Evolutionary conservation across 768 basidiomycete species (phyloP), one percentile per base, ranked within the genome.

Genomic region (Phlegmacium glaucopus): DNA sequence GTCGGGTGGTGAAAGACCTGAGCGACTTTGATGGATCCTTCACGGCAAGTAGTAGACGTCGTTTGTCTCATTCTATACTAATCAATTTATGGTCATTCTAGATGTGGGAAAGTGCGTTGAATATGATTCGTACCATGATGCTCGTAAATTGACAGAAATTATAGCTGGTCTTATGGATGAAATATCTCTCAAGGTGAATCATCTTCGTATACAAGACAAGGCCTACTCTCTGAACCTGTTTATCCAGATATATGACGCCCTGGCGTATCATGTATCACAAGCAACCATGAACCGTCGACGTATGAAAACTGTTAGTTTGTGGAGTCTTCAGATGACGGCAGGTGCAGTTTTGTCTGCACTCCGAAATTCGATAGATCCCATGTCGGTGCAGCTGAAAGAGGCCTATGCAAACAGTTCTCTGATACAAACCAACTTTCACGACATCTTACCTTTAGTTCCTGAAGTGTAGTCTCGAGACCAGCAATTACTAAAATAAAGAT

Each of bases 321-420:
- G 96, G 96, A 93, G 89, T 60, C 74, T 98, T 17, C 94, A 96
- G 65, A 85, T 89, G 79, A 94, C 94, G 1, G 91, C 92, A 2
- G 85, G 83, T 46, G 87, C 87, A n/a, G 79, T 94, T 40, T 71
- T 97, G 50, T 77, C 83, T 39, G 83, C 92, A 6, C 69, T 97
- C 37, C 74, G 87, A 45, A 85, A 76, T 37, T 76, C 86, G 16
- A 79, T 91, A 42, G 88, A 94, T 65, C 93, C 90, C 1, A 63
- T 77, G 43, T 74, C 76, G 5, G 63, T 65, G 25, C 70, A 74
- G 22, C 53, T 78, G 49, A 72, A 68, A 54, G 77, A 78, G 42
- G 65, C 67, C 12, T 77, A 79, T 59, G 29, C 61, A 44, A 66
- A 65, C 30, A 13, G 30, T 34, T 3, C 68, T 29, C 64, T 65